Conservation (phyloP, 345 rosid species). For the Tarenaya hassleriana region DNA sequence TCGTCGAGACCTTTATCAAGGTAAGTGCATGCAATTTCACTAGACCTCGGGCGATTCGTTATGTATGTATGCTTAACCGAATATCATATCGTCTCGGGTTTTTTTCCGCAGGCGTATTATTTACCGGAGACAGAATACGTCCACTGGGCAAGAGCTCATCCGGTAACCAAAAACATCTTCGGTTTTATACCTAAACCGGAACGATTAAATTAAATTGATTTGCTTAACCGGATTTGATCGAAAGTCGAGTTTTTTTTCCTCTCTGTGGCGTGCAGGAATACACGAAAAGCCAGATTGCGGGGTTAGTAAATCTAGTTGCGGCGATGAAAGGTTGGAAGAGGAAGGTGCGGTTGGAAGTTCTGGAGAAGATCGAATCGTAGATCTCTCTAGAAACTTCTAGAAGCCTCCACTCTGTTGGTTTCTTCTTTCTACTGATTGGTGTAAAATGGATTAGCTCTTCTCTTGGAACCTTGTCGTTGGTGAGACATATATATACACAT, state of each 20-base stretch:
- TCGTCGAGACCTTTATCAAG: slow-evolving; percentile 83
- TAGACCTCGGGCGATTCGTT: too few species aligned
- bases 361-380: slow-evolving; percentile 73
- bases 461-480: too few species aligned
- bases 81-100: slow-evolving; percentile 11
- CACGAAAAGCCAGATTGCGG: slow-evolving; percentile 64
- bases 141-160: slow-evolving; percentile 92
- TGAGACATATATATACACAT: too few species aligned
- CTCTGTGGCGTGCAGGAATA: slow-evolving; percentile 51
- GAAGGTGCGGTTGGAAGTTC: slow-evolving; percentile 68
- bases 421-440: not conserved
- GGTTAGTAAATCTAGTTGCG: slow-evolving; percentile 85
- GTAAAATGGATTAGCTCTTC: slow-evolving; percentile 8
- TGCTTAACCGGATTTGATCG: not conserved
- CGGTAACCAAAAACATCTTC: slow-evolving; percentile 40
- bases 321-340: slow-evolving; percentile 97
- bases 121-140: slow-evolving; percentile 94
- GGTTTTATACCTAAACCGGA: not conserved
- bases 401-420: not conserved
- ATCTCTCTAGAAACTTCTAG: slow-evolving; percentile 11
- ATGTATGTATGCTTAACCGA: slow-evolving; percentile 1
- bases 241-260: slow-evolving; percentile 2
- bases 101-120: slow-evolving; percentile 66
- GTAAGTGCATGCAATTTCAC: slow-evolving; percentile 26
- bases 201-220: not conserved